Percentiles rank a stretch among this genome's conserved stretches.
phyloP scores from a whole-genome alignment of 495 filamentous ascomycete genomes.

The Penicillium fimorum region DNA sequence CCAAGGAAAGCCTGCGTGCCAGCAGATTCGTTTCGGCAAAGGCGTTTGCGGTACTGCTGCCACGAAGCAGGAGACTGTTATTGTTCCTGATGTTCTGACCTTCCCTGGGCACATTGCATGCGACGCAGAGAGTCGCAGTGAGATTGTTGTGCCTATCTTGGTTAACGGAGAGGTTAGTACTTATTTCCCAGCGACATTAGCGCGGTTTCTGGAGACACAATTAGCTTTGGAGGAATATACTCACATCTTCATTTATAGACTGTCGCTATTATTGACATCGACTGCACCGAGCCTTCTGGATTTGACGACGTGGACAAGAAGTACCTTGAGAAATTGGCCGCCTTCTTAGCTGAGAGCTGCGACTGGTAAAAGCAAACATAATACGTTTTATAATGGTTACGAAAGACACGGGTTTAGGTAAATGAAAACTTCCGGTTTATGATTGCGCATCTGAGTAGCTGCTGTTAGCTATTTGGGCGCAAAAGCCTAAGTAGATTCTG shows the following conservation, averaged over 20 bases:
- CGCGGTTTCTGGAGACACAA: neutral
- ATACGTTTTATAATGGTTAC: neutral
- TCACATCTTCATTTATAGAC: slow-evolving; percentile 41
- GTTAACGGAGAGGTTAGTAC: slow-evolving; percentile 52
- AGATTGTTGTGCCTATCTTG: slow-evolving; percentile 87
- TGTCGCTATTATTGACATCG: slow-evolving; percentile 87
- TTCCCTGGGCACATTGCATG: slow-evolving; percentile 94
- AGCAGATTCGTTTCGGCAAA: slow-evolving; percentile 73
- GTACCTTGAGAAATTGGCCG: slow-evolving; percentile 68
- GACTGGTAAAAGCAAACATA: slow-evolving; percentile 58
- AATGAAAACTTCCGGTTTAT: neutral
- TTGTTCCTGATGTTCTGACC: slow-evolving; percentile 70
- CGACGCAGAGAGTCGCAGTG: slow-evolving; percentile 76
- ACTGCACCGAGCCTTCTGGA: slow-evolving; percentile 67
- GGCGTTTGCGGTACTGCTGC: slow-evolving; percentile 87
- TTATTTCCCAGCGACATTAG: neutral
- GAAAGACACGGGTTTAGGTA: slow-evolving; percentile 2
- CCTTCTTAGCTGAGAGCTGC: slow-evolving; percentile 62
- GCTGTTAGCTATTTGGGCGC: too few relatives aligned
- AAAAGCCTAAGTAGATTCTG: too few relatives aligned
- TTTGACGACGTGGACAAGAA: slow-evolving; percentile 75
- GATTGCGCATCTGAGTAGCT: too few relatives aligned
- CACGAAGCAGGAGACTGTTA: slow-evolving; percentile 56
- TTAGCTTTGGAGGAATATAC: slow-evolving; percentile 14
- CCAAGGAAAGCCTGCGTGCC: slow-evolving; percentile 84